Conservation (phyloP, 1,284 basidiomycete genomes). For the Trichosporon asahii region DNA sequence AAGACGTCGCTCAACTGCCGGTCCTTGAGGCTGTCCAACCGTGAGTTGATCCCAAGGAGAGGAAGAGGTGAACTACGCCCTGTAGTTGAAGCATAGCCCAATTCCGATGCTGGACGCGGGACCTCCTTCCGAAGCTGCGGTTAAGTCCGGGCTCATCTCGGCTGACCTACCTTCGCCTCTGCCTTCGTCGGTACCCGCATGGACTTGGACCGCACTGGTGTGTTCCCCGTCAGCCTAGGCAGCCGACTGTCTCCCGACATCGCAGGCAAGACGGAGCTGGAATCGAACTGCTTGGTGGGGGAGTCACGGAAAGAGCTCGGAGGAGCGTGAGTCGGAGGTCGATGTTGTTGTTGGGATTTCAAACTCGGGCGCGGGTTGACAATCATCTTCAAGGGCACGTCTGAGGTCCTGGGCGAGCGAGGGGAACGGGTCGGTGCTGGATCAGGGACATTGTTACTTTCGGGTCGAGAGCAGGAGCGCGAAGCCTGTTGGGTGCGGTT, state of each 20-base stretch:
- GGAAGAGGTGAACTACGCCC: not conserved
- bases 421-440: not conserved
- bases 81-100: not conserved
- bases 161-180: not conserved
- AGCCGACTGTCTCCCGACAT: not conserved
- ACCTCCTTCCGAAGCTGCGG: not conserved
- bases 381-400: not conserved
- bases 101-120: not conserved
- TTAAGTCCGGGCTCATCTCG: not conserved
- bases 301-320: not conserved
- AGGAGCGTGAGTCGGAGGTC: not conserved
- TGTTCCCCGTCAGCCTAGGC: not conserved
- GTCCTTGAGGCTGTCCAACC: not conserved
- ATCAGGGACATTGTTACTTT: not conserved
- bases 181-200: not conserved
- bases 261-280: not conserved
- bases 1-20: conserved; percentile 2
- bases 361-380: not conserved
- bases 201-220: not conserved
- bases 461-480: not conserved
- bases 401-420: not conserved
- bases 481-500: not conserved
- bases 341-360: not conserved
- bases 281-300: not conserved
- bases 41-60: not conserved